Conservation (phyloP, 2,329 filamentous ascomycete genomes). For the Alternaria rosae region DNA sequence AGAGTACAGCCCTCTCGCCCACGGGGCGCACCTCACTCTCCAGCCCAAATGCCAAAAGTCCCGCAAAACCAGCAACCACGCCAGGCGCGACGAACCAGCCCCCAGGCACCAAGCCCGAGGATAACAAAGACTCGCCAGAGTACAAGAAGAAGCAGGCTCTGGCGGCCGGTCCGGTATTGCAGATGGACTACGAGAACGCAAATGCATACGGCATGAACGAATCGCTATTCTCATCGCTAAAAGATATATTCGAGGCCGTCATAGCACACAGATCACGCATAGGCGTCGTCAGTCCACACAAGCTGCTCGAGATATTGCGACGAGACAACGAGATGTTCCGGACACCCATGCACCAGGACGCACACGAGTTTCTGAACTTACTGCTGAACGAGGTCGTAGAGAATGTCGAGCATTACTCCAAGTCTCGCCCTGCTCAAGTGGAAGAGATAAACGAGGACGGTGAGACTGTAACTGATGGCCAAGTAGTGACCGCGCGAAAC, state of each 20-base stretch:
- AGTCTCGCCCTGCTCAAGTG: slow-evolving; percentile 60
- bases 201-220: slow-evolving; percentile 90
- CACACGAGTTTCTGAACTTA: slow-evolving; percentile 94
- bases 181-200: slow-evolving; percentile 82
- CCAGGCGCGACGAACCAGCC: slow-evolving; percentile 63
- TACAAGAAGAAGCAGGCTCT: slow-evolving; percentile 98
- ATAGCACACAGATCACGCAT: slow-evolving; percentile 82
- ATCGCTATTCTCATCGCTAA: slow-evolving; percentile 90
- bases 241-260: slow-evolving; percentile 94
- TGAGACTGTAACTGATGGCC: slow-evolving; percentile 24
- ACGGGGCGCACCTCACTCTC: slow-evolving; percentile 57
- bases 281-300: slow-evolving; percentile 88
- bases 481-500: slow-evolving; percentile 28
- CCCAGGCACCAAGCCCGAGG: slow-evolving; percentile 75
- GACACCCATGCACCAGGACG: slow-evolving; percentile 97
- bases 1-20: slow-evolving; percentile 59
- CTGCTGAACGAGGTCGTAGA: slow-evolving; percentile 95
- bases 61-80: slow-evolving; percentile 48
- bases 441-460: slow-evolving; percentile 37
- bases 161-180: slow-evolving; percentile 83
- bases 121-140: slow-evolving; percentile 92
- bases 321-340: slow-evolving; percentile 97
- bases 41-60: slow-evolving; percentile 42
- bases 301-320: slow-evolving; percentile 92
- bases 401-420: slow-evolving; percentile 89